Evolutionary conservation across 805 yeast genomes (phyloP), one percentile per base, ranked within the genome.

Genomic region (Schwanniomyces yamadae): DNA sequence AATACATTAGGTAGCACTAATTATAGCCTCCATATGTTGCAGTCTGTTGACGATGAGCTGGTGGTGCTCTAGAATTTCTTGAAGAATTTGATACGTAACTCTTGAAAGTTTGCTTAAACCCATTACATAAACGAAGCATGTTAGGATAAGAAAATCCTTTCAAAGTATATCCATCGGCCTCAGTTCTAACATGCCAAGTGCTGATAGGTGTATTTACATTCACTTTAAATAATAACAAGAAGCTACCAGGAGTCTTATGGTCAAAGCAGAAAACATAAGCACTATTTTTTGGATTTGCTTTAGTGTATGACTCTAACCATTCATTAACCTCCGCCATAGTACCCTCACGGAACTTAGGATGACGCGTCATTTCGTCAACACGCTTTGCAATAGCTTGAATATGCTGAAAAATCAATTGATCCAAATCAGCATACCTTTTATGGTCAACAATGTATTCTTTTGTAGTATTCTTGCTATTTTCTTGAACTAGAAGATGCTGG

Each of bases 161-260:
- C 55, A 93, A 69, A 53, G 78, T 80, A 54, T 78, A 91, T 3
- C 98, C 98, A 40, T 82, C 82, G 18, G 93, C 89, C 36, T 84
- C 82, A n/a, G 87, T 87, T 60, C 80, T 84, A 26, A 93, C 96
- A 53, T 87, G 86, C 95, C 97, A 87, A 3, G 87, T 80, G 51
- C 80, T 78, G 23, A 89, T 73, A 32, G 78, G 78, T 9, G 86
- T 78, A 39, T 69, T 71, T 12, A 78, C 80, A 52, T 75, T 85
- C 25, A 89, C 80, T 64, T 91, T 91, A 72, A 91, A 91, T 61
- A 90, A 75, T 40, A 93, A 67, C 50, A 78, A 71, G 59, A 93
- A 89, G 80, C 91, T 87, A n/a, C 99, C 98, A 2, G 99, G 96
- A 27, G 82, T 78, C 51, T 81, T 84, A 59, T 85, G 86, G 61